phyloP scores from a whole-genome alignment of 2,329 filamentous ascomycete genomes.

The Gyromitra esculenta region DNA sequence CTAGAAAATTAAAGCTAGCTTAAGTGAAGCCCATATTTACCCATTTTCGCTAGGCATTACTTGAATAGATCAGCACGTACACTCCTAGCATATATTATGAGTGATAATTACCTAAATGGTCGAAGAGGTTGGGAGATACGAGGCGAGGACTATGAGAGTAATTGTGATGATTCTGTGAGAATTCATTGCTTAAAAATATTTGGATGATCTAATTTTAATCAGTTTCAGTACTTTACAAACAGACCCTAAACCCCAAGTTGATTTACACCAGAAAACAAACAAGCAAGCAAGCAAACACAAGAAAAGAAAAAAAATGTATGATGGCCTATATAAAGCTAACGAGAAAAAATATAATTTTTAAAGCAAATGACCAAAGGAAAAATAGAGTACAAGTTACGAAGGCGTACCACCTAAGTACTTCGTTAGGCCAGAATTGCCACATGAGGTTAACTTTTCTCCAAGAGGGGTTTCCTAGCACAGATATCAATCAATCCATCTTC shows the following conservation, averaged over 20 bases:
- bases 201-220: conserved; percentile 31
- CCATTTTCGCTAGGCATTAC: neutral
- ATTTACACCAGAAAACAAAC: conserved; percentile 36
- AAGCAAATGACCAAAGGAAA: neutral
- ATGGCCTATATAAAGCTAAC: neutral
- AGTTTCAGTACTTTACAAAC: conserved; percentile 30
- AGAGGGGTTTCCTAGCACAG: neutral
- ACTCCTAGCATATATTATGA: neutral
- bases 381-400: neutral
- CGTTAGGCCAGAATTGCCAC: neutral
- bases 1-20: too few relatives aligned
- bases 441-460: neutral
- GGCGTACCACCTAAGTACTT: neutral
- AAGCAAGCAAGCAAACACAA: conserved; percentile 11
- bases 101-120: neutral
- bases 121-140: neutral
- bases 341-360: conserved; percentile 37
- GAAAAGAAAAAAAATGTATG: conserved; percentile 24
- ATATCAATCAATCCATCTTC: conserved; percentile 52
- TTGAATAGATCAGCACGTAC: neutral
- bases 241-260: conserved; percentile 30
- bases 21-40: neutral
- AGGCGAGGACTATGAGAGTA: neutral
- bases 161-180: neutral
- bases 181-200: neutral